A percentile compares a stretch with the other conserved stretches of the same genome.
Conservation (phyloP, 208 protist species). For the Acanthamoeba lenticulata region DNA sequence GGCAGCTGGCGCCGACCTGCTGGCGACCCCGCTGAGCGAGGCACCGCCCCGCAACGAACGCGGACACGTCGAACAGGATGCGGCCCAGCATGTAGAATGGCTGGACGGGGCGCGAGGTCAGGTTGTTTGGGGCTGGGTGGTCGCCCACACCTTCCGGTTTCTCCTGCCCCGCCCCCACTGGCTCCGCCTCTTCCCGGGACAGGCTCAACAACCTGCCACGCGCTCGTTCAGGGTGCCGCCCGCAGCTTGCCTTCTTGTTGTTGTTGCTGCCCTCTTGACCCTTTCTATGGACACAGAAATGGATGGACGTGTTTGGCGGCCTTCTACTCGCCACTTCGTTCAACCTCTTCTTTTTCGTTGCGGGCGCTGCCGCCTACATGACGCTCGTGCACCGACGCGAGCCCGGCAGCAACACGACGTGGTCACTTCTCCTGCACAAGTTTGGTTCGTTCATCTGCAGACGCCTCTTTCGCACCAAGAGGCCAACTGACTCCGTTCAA, state of each 20-base stretch:
- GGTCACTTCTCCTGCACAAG: not conserved
- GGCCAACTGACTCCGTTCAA: not conserved
- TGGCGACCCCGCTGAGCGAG: too few species aligned
- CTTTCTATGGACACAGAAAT: not conserved
- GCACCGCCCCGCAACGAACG: too few species aligned
- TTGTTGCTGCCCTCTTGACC: not conserved
- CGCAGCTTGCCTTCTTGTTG: not conserved
- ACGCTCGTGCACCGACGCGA: not conserved
- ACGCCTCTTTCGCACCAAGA: not conserved
- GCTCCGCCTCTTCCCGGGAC: not conserved
- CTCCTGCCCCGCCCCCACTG: not conserved
- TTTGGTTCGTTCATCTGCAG: not conserved
- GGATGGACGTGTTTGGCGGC: not conserved
- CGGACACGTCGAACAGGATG: too few species aligned
- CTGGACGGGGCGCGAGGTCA: not conserved
- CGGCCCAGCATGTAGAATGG: not conserved
- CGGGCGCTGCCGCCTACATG: not conserved
- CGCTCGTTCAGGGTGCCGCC: not conserved
- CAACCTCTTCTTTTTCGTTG: not conserved
- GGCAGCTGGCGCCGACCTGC: too few species aligned
- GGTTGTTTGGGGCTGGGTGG: not conserved
- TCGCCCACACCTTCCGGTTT: slow-evolving; percentile 2
- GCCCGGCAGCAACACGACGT: not conserved
- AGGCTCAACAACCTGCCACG: not conserved
- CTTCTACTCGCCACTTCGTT: not conserved